Base-by-base conservation (phyloP, 805 yeast species). In the Lipomyces kockii region DNA sequence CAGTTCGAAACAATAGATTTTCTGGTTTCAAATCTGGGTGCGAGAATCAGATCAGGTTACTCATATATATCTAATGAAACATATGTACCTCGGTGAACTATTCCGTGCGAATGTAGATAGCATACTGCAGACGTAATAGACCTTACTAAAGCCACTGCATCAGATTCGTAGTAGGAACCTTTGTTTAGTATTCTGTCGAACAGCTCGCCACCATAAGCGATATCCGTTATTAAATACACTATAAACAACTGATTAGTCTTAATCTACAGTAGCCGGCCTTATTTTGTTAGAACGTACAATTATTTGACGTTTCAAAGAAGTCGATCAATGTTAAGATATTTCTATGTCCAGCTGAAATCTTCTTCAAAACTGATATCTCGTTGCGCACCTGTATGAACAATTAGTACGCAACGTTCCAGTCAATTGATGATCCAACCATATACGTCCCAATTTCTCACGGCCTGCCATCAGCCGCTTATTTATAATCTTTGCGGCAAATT, bases 171-270 rank as follows among this genome's bases (percentile, higher is more conserved):
- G 63, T 86, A 79, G 59, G 81, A 79, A 2, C 83, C 84, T 49
- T 81, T 80, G 32, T 78, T 76, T 62, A 83, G 80, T 53, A 89
- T 85, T 43, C 85, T 79, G 71, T 87, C 89, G 74, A 87, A 89
- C 59, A 89, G 80, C 73, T 89, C 94, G 29, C 90, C 89, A 17
- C 90, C 89, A 14, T 61, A 58, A 53, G 92, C 91, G 58, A 89
- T 78, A 72, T 88, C 90, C 0, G 92, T 89, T 54, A 89, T 85
- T 58, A 89, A 74, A 67, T 81, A 81, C 51, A 81, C 74, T 73
- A 53, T 20, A 5, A 12, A 51, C 3, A 20, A 20, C 53, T 17
- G 34, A 27, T 61, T 17, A 56, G 32, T 17, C 12, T 25, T 20
- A 20, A 20, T 22, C 60, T 14, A 17, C 14, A 37, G 14, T 37